These are phyloP conservation scores for Bolboschoenus planiculmis DNA, from an alignment of 176 grass and related monocot genomes.

Conservation along the genomic window DNA sequence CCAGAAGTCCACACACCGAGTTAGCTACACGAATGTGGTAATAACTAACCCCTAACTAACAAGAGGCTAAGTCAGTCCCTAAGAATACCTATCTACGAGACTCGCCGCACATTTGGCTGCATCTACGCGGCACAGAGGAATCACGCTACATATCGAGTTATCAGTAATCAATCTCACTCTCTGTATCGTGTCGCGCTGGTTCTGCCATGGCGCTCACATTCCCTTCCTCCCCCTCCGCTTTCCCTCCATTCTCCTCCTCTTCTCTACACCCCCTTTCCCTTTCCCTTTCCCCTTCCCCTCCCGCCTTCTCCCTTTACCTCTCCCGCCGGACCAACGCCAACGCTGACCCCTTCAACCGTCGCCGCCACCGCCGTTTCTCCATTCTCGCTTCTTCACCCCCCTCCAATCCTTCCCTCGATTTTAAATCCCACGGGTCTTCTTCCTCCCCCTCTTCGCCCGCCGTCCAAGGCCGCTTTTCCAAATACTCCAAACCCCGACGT, in stretches of 20 bases:
- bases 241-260: background rate
- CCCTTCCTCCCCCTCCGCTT: background rate
- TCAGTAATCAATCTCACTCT: background rate
- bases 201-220: background rate
- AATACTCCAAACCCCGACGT: background rate
- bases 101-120: too few relatives aligned
- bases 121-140: too few relatives aligned
- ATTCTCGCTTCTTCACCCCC: background rate
- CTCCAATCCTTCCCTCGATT: constrained; percentile 17
- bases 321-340: constrained; percentile 22
- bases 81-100: too few relatives aligned
- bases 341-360: background rate
- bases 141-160: background rate
- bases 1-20: too few relatives aligned
- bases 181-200: background rate
- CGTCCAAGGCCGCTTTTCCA: constrained; percentile 15
- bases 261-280: background rate
- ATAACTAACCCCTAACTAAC: too few relatives aligned
- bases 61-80: too few relatives aligned
- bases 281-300: background rate
- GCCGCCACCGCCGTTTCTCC: constrained; percentile 38
- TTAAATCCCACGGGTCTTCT: constrained; percentile 22
- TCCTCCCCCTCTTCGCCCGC: constrained; percentile 21
- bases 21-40: too few relatives aligned
- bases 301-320: constrained; percentile 10